These are phyloP conservation scores for Thalassiosira livingstoniorum DNA, from an alignment of 352 stramenopile genomes.

Conservation along the genomic window DNA sequence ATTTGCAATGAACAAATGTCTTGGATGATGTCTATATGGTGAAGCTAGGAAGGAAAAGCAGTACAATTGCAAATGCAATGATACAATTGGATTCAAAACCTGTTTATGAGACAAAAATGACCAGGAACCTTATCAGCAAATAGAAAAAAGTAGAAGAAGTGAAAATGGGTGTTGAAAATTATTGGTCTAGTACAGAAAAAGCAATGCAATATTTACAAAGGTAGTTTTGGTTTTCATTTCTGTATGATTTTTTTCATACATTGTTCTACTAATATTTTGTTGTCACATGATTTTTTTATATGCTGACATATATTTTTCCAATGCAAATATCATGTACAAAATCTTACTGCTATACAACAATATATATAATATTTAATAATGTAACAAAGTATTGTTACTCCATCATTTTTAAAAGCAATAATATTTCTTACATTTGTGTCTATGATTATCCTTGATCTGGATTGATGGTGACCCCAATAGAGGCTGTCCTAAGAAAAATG, in stretches of 20 bases:
- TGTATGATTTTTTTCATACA: not conserved
- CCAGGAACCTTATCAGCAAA: not conserved
- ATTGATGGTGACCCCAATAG: not conserved
- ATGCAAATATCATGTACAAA: no score
- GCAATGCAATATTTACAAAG: not conserved
- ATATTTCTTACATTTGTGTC: no score
- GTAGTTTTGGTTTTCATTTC: not conserved
- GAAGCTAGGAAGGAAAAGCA: not conserved
- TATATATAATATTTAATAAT: no score
- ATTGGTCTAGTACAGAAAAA: not conserved
- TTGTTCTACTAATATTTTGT: not conserved
- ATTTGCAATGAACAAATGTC: no score
- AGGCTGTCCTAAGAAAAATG: not conserved
- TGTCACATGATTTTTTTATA: no score
- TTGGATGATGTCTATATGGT: no score
- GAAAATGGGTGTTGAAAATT: not conserved
- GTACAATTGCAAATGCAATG: not conserved
- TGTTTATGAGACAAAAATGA: not conserved
- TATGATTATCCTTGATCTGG: not conserved
- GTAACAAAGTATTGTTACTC: no score
- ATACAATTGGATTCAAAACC: not conserved
- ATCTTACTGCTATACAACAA: no score
- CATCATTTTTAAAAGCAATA: no score
- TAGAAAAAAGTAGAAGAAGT: not conserved
- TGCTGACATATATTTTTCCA: no score